These are phyloP conservation scores for Jamesozyma rosinii DNA, from an alignment of 805 yeast species.

Conservation along the genomic window DNA sequence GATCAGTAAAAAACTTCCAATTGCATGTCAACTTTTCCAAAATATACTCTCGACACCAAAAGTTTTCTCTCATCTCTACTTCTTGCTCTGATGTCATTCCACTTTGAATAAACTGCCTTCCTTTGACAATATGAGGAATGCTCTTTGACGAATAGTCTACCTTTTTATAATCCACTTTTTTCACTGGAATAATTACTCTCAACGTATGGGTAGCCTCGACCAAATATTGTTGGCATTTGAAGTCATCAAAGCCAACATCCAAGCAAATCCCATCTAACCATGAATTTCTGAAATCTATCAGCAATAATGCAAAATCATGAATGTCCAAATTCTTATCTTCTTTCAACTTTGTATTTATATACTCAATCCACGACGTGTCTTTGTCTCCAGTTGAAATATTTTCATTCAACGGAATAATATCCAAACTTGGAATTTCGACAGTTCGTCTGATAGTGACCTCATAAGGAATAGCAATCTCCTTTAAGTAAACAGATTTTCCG, in stretches of 20 bases:
- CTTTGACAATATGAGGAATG: constrained; percentile 60
- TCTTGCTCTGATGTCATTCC: constrained; percentile 50
- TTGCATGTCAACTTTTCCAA: constrained; percentile 50
- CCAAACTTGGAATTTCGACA: constrained; percentile 61
- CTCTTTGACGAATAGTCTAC: constrained; percentile 28
- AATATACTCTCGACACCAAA: constrained; percentile 73
- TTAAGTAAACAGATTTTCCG: constrained; percentile 14
- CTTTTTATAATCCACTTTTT: constrained; percentile 39
- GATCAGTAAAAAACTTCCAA: constrained; percentile 41
- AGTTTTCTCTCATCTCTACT: constrained; percentile 46
- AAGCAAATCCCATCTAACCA: constrained; percentile 54
- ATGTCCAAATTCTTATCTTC: constrained; percentile 22
- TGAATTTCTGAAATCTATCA: constrained; percentile 71
- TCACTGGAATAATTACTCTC: constrained; percentile 67
- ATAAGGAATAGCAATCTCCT: constrained; percentile 19
- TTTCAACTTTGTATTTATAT: constrained; percentile 9
- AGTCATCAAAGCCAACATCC: constrained; percentile 30
- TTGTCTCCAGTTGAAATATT: constrained; percentile 17
- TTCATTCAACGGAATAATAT: constrained; percentile 50
- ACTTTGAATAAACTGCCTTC: constrained; percentile 52
- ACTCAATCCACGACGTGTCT: constrained; percentile 24
- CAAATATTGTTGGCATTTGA: constrained; percentile 13
- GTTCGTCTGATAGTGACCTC: constrained; percentile 41
- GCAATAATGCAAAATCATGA: constrained; percentile 50
- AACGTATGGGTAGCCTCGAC: constrained; percentile 39